Conservation (phyloP, 1,284 basidiomycete genomes). For the Sphagnurus paluster region DNA sequence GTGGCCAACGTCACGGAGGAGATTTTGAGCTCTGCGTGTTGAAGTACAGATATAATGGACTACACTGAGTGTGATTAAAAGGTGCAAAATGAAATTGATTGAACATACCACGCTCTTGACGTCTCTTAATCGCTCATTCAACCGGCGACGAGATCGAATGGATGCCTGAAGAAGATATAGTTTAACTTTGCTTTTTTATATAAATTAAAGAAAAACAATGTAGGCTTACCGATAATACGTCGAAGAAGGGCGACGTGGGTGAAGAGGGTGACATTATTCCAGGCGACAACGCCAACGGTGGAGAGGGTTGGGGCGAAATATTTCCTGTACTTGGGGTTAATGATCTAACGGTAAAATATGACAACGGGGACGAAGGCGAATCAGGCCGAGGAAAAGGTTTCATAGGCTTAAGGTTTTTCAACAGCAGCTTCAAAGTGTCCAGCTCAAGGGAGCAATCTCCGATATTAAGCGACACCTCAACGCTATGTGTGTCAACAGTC, state of each 20-base stretch:
- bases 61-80: constrained; percentile 20
- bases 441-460: constrained; percentile 50
- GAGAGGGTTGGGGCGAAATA: too few species aligned
- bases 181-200: too few species aligned
- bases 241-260: constrained; percentile 42
- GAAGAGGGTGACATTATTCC: constrained; percentile 24
- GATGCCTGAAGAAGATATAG: constrained; percentile 30
- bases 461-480: constrained; percentile 47
- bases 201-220: too few species aligned
- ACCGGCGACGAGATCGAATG: constrained; percentile 34
- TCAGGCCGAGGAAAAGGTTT: constrained; percentile 5
- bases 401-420: constrained; percentile 30
- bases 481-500: constrained; percentile 52
- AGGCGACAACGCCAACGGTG: constrained; percentile 29
- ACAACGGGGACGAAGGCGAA: constrained; percentile 9
- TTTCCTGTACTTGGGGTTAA: constrained; percentile 23
- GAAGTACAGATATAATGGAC: constrained; percentile 41
- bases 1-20: constrained; percentile 35
- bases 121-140: constrained; percentile 36
- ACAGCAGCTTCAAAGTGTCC: constrained; percentile 42
- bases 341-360: constrained; percentile 2
- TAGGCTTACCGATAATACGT: constrained; percentile 46
- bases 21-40: constrained; percentile 32
- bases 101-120: constrained; percentile 33
- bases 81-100: background rate